phyloP scores from a whole-genome alignment of 2,329 filamentous ascomycete species.

The Paracoccidioides brasiliensis region DNA sequence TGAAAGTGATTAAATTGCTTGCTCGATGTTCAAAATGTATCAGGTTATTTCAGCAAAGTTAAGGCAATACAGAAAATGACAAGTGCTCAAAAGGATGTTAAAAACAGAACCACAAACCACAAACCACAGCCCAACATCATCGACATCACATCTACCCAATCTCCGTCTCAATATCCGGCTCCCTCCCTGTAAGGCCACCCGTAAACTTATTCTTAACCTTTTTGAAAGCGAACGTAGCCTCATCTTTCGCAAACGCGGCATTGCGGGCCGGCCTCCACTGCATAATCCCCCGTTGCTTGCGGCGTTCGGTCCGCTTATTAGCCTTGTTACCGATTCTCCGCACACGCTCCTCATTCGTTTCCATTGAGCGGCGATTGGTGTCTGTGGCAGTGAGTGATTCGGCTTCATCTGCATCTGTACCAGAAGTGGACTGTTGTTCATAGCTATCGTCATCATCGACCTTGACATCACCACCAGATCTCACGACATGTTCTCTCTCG shows the following conservation, averaged over 20 bases:
- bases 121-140: neutral
- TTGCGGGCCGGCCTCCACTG: conserved; percentile 90
- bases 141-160: conserved; percentile 12
- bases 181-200: conserved; percentile 57
- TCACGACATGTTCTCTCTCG: conserved; percentile 8
- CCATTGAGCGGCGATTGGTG: conserved; percentile 1
- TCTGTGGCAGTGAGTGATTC: conserved; percentile 5
- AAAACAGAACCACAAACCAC: too few relatives aligned
- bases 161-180: conserved; percentile 81
- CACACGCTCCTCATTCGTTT: conserved; percentile 10
- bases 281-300: conserved; percentile 82
- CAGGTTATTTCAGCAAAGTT: too few relatives aligned
- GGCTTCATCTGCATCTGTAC: conserved; percentile 8
- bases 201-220: conserved; percentile 66
- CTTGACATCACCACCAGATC: too few relatives aligned
- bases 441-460: conserved; percentile 15
- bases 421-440: conserved; percentile 10
- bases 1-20: too few relatives aligned
- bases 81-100: too few relatives aligned
- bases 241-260: conserved; percentile 72
- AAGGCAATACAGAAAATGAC: too few relatives aligned
- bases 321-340: conserved; percentile 20
- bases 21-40: too few relatives aligned
- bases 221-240: conserved; percentile 63
- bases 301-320: conserved; percentile 46